These are phyloP conservation scores for Ogataea neopini DNA, from an alignment of 805 yeast species.

Conservation along the genomic window DNA sequence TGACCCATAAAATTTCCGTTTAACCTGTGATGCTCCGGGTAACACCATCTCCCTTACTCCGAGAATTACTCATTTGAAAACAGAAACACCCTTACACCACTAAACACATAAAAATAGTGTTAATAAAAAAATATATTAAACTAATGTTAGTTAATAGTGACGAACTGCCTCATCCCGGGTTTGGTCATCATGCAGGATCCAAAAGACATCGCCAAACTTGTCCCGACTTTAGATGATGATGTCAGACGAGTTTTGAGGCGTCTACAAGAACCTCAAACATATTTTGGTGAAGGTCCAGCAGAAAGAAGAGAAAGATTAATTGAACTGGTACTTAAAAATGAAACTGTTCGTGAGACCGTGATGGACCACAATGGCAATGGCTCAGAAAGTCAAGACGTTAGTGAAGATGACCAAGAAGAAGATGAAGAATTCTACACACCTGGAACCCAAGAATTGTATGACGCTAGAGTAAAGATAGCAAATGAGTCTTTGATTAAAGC, in stretches of 20 bases:
- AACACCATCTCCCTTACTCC: constrained; percentile 8
- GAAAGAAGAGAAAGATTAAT: constrained; percentile 58
- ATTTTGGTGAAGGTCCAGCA: constrained; percentile 58
- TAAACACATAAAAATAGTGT: background rate
- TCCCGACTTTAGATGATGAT: constrained; percentile 69
- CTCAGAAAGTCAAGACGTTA: background rate
- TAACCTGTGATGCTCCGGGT: constrained; percentile 6
- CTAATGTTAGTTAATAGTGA: too few species aligned
- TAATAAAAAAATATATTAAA: too few species aligned
- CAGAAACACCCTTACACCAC: constrained; percentile 17
- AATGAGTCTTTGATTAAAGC: constrained; percentile 51
- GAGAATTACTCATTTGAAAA: too few species aligned
- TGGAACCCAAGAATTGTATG: constrained; percentile 55
- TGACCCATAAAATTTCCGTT: constrained; percentile 14
- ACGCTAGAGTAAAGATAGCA: constrained; percentile 55
- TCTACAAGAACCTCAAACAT: constrained; percentile 57
- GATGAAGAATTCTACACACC: constrained; percentile 88
- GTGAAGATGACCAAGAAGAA: constrained; percentile 45
- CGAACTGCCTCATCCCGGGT: background rate
- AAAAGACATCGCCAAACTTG: constrained; percentile 23
- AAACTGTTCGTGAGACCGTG: constrained; percentile 20
- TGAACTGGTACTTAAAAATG: constrained; percentile 40
- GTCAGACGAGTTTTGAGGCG: constrained; percentile 51
- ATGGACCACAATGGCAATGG: background rate
- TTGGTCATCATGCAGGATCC: constrained; percentile 1